Base-by-base conservation (phyloP, 257 asterid genomes). In the Cruciata laevipes region DNA sequence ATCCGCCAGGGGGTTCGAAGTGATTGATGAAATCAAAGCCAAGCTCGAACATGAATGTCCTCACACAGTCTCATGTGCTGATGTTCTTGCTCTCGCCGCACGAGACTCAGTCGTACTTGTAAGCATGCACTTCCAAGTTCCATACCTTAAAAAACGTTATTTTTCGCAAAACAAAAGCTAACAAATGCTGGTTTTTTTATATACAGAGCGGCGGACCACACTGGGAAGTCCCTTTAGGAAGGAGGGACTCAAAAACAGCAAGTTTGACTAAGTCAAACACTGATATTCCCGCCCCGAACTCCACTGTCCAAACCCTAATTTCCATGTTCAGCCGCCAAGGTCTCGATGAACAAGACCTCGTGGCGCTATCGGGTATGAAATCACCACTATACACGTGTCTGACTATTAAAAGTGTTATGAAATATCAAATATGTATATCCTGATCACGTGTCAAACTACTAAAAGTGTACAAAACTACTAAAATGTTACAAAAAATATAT, bases 161-260 rank as follows among this genome's bases (percentile, higher is more conserved):
- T 42, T 42, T 63, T 55, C 17, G 38, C 17, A 5, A 30, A 20
- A 13, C 1, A 42, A 0, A 32, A 37, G 25, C 63, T 74, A 55
- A 68, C 53, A 14, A 61, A 62, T 65, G 58, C 31, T 69, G 1
- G 42, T 35, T 3, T 3, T 3, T 17, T 18, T 6, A 52, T 53
- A 32, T 66, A 35, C 81, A 89, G 97, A 89, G 94, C 44, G 97
- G 97, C 14, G 97, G 95, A 35, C 94, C 97, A 5, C 86, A 84
- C 47, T 89, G 97, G 94, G 95, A 87, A 69, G 96, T 91, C 63
- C 81, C 88, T 62, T 51, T 91, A 69, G 97, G 97, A 37, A 84
- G 97, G 72, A 83, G 82, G 76, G 97, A 90, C 68, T 82, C 96
- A 14, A 83, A 58, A 77, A 85, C 83, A 38, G 95, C 92, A 21